phyloP scores from a whole-genome alignment of 257 asterid genomes.

The Anisodus tanguticus region DNA sequence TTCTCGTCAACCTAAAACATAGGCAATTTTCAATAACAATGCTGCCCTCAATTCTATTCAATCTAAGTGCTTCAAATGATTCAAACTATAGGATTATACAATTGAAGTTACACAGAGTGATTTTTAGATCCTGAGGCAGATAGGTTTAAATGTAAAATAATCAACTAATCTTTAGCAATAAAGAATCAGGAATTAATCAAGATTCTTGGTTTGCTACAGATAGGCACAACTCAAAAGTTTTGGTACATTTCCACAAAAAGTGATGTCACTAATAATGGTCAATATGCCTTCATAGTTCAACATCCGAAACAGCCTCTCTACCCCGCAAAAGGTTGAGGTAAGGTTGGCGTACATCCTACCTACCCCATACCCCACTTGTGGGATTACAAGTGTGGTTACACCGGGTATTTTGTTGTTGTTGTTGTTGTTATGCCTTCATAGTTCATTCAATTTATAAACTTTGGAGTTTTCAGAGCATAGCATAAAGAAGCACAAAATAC shows the following conservation, averaged over 20 bases:
- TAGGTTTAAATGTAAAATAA: not conserved
- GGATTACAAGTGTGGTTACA: no score
- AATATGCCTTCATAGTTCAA: not conserved
- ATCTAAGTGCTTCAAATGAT: not conserved
- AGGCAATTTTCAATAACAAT: not conserved
- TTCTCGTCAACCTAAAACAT: not conserved
- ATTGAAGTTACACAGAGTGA: not conserved
- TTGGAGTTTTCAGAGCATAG: not conserved
- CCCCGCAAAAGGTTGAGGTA: no score
- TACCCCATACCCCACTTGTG: no score
- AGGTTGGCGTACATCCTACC: no score
- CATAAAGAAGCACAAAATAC: not conserved
- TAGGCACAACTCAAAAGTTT: not conserved
- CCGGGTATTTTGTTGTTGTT: no score
- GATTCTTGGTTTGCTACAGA: not conserved
- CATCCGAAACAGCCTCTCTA: no score
- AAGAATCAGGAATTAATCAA: not conserved
- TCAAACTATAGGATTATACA: not conserved
- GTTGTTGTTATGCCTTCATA: not conserved
- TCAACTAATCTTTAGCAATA: not conserved
- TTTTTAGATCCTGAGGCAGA: conserved; percentile 7
- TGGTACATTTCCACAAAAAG: not conserved
- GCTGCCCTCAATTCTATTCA: not conserved
- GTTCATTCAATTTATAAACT: not conserved
- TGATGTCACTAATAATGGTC: not conserved